A percentile compares a stretch with the other conserved stretches of the same genome.
Conservation (phyloP, 1,139 yeast genomes). For the Ogataea hybrid region DNA sequence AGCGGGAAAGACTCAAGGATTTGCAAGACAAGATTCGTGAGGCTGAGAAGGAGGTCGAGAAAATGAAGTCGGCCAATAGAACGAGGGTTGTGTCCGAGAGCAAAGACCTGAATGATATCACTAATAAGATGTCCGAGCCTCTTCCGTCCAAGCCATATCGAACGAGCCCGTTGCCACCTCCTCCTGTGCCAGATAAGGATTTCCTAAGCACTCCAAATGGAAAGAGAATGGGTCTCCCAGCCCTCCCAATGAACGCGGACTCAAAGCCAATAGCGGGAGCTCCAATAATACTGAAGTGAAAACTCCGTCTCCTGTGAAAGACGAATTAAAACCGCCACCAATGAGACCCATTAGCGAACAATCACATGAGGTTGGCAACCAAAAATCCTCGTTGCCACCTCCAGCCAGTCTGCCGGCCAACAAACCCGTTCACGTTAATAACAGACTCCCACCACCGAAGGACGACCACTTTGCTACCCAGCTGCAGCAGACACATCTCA, state of each 20-base stretch:
- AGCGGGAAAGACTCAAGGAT: constrained; percentile 31
- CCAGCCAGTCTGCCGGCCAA: neutral
- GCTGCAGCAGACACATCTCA: neutral
- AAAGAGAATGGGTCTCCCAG: constrained; percentile 1
- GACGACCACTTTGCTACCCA: neutral
- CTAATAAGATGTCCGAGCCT: constrained; percentile 11
- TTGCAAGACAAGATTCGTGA: constrained; percentile 28
- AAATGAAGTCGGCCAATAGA: constrained; percentile 18
- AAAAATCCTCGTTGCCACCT: neutral
- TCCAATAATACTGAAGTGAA: constrained; percentile 10
- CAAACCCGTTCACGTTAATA: neutral
- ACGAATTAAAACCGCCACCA: constrained; percentile 10
- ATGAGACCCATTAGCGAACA: neutral
- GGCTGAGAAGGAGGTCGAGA: constrained; percentile 28
- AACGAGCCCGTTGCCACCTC: constrained; percentile 2
- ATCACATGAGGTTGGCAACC: neutral
- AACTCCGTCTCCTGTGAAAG: constrained; percentile 4
- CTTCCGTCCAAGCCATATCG: constrained; percentile 6
- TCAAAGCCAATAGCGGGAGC: constrained; percentile 10
- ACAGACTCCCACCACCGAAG: neutral
- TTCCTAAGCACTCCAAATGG: constrained; percentile 12
- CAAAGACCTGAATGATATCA: constrained; percentile 16
- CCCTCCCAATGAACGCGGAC: neutral
- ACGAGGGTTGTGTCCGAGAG: constrained; percentile 12
- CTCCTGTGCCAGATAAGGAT: constrained; percentile 5